phyloP scores from a whole-genome alignment of 306 rosid species.

The Quercus wislizeni region DNA sequence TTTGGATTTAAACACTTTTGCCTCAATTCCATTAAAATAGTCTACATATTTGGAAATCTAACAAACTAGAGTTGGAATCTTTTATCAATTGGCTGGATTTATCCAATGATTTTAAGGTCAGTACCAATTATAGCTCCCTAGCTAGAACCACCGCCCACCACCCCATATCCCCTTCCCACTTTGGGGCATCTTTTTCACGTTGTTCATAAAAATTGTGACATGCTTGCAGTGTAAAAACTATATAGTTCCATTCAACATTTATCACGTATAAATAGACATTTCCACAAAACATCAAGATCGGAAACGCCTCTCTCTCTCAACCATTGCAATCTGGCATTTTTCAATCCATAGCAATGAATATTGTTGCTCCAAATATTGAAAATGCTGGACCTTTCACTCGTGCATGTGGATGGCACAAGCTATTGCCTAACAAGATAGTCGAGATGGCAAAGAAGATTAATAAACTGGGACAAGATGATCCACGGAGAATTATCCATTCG shows the following conservation, averaged over 20 bases:
- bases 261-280: background rate
- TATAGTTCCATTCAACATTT: background rate
- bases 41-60: too few species aligned
- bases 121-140: background rate
- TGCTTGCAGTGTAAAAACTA: background rate
- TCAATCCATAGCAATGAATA: background rate
- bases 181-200: background rate
- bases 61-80: background rate
- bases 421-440: background rate
- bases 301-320: background rate
- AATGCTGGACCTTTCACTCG: background rate
- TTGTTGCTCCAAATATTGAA: background rate
- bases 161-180: background rate
- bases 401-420: background rate
- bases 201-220: background rate
- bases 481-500: too few species aligned
- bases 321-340: background rate
- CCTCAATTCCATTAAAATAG: too few species aligned
- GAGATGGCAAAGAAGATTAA: background rate
- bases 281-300: background rate
- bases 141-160: background rate
- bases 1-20: too few species aligned
- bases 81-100: background rate
- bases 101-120: background rate
- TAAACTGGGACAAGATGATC: too few species aligned